Evolutionary conservation across 345 rosid species (phyloP), one percentile per base, ranked within the genome.

Genomic region (Camelina sativa): DNA sequence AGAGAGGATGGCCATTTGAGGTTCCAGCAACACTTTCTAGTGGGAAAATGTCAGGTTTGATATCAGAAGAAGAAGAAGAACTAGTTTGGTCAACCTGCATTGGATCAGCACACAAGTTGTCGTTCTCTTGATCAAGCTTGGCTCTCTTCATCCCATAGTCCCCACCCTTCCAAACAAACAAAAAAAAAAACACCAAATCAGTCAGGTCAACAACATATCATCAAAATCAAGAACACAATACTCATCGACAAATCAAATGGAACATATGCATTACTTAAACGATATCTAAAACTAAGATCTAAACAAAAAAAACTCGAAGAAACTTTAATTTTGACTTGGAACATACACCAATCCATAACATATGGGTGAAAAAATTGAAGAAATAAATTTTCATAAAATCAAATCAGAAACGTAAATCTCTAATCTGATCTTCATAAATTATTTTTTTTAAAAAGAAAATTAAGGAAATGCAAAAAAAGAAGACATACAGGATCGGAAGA

Each of bases 401-500:
- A 2, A 73, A 64, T 64, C 38, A 34, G 17, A 65, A 41, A 40
- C 8, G 40, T 8, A 38, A 76, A 67, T 69, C 10, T 2, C 10
- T 2, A 65, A 65, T 65, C 66, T 46, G 59, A 66, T 65, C 41
- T 57, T 13, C 11, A 25, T 50, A 28, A 13, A 30, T 7, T 20
- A 6, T 0, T 20, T 20, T 20, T n/a, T n/a, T n/a, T n/a, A n/a
- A 60, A 30, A 7, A 34, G 7, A 34, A 1, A 34, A 34, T 34
- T 34, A 34, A 7, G 37, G 37, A 7, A 34, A 76, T 51, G 52
- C 0, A 48, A 47, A 15, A 28, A 4, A 28, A 4, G 30, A 28
- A 28, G 30, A 68, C 80, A 32, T 64, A 92, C 99, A 32, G 94
- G 87, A 80, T 95, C 96, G 30, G 99, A 92, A 23, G 99, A 95